These are phyloP conservation scores for Hypsizygus marmoreus DNA, from an alignment of 768 basidiomycete species.

Conservation along the genomic window DNA sequence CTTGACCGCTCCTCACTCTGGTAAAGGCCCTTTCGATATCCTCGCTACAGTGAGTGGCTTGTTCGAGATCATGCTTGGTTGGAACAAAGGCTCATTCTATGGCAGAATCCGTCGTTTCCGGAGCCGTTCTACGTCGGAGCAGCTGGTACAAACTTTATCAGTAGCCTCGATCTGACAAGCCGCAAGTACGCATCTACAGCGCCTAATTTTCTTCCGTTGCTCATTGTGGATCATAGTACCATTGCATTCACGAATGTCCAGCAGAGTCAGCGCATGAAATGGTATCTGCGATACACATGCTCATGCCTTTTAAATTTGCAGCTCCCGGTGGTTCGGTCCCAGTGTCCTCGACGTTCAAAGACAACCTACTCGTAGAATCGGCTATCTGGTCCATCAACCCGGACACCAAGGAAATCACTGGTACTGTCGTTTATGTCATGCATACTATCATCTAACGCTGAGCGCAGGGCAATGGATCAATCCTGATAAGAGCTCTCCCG, in stretches of 20 bases:
- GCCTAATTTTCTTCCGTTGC: background rate
- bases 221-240: constrained; percentile 22
- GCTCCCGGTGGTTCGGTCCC: constrained; percentile 35
- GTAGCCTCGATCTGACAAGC: constrained; percentile 11
- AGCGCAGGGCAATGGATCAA: constrained; percentile 47
- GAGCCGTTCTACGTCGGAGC: constrained; percentile 42
- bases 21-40: constrained; percentile 32
- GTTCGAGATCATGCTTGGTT: background rate
- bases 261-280: constrained; percentile 29
- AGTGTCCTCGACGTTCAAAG: constrained; percentile 19
- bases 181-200: constrained; percentile 19
- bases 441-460: constrained; percentile 3
- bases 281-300: background rate
- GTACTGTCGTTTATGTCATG: constrained; percentile 25
- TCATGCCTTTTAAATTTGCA: constrained; percentile 13
- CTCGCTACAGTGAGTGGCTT: constrained; percentile 34
- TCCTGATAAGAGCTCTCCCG: constrained; percentile 38
- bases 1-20: constrained; percentile 26
- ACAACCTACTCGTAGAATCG: constrained; percentile 36
- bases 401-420: constrained; percentile 38
- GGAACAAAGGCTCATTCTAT: background rate
- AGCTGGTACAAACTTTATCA: constrained; percentile 17
- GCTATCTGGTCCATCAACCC: constrained; percentile 48
- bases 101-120: constrained; percentile 41
- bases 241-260: constrained; percentile 38